Base-by-base conservation (phyloP, 139 green algal genomes). In the Chlamydomonas schloesseri region DNA sequence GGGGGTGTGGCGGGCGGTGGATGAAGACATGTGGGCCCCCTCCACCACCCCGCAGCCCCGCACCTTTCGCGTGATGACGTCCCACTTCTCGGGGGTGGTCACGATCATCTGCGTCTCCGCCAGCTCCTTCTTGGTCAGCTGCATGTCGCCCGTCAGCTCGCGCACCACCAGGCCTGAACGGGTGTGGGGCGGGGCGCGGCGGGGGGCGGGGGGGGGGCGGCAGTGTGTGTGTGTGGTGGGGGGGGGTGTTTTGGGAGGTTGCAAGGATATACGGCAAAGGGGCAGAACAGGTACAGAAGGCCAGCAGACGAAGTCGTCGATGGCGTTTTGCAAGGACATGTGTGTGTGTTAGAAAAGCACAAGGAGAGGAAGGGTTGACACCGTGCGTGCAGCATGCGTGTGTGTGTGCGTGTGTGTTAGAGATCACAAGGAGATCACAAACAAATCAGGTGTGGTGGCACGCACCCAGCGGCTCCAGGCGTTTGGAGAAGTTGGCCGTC, bases 21-120 rank as follows among this genome's bases (percentile, higher is more conserved):
- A 58, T 15, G 15, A 15, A 58, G 53, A 58, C 13, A 58, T 23
- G 53, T 13, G 53, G 53, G 53, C 53, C 53, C 13, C 13, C 13
- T 58, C 13, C 13, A 50, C 42, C 42, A 50, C 8, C 42, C 6
- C 8, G 42, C 8, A 50, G 8, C 42, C 23, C 92, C 92, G 3
- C 73, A 88, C 83, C 92, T 99, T 99, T 70, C 98, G 93, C 14
- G 98, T 99, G 83, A 99, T 99, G n/a, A 99, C 98, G 85, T 99
- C 98, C 98, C 98, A 99, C 91, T 99, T 99, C 93, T 99, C 98
- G 9, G 98, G 98, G 6, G 98, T 99, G 26, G 98, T 99, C 47
- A 99, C 97, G 73, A 99, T 99, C 97, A 99, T 99, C 91, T 99
- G 96, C 26, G 97, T 99, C 82, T 98, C 96, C 71, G 93, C 90